Base-by-base conservation (phyloP, 805 yeast species). In the Ogataea thermomethanolica region DNA sequence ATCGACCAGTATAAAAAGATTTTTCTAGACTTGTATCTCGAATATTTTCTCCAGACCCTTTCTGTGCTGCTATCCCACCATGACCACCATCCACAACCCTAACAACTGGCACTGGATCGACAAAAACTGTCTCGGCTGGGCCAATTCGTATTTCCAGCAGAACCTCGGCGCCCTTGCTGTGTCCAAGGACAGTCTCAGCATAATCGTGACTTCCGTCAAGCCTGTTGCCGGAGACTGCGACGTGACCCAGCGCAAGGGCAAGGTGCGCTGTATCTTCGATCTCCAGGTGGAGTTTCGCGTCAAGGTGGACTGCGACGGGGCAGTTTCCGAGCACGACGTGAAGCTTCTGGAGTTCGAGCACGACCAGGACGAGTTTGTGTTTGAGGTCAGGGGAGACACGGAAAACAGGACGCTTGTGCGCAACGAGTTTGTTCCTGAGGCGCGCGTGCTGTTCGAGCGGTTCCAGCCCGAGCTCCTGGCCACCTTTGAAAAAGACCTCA, bases 81-180 rank as follows among this genome's bases (percentile, higher is more conserved):
- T 90, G 96, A 95, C 88, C 25, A 57, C 55, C 29, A 89, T 91
- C 28, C 84, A 89, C 68, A 91, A 91, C 72, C 98, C 98, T 25
- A 91, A 93, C 65, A 91, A 91, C 70, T 91, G 99, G 99, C 99
- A 91, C 73, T 91, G 99, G 99, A 95, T 91, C 48, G 97, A 91
- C 66, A 91, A 90, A 66, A 91, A 91, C 71, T 91, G 98, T 67
- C 73, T 93, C 39, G 79, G 77, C 45, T 91, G 99, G 99, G 76
- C 96, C 17, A 80, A 78, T 50, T 69, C 73, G 25, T 93, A 91
- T 59, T 83, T 91, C 58, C 64, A 67, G 21, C 74, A 78, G 30
- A 74, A 78, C 31, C 66, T 88, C 41, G 65, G 69, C 5, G 81
- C 80, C 0, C 48, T 80, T 27, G 44, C 63, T 3, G 75, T 55